Conservation (phyloP, 2,329 filamentous ascomycete species). For the Verticillium klebahnii region DNA sequence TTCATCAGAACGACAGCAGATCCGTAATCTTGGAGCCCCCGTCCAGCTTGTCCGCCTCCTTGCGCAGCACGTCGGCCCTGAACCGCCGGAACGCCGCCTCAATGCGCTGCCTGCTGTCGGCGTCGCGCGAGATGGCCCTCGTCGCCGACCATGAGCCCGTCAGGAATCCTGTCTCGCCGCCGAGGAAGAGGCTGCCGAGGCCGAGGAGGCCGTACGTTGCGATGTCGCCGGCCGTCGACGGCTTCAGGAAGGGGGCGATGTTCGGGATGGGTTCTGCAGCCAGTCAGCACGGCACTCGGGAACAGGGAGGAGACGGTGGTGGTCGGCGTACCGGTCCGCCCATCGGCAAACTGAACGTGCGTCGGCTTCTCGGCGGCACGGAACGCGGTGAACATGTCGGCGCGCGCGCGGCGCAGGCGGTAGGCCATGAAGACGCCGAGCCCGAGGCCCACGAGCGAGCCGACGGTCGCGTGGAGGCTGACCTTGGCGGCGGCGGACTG, state of each 20-base stretch:
- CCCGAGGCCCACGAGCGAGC: constrained; percentile 55
- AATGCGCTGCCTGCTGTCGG: constrained; percentile 49
- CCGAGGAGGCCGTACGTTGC: constrained; percentile 61
- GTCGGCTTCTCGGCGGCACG: constrained; percentile 56
- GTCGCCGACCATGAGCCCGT: constrained; percentile 51
- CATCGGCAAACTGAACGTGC: constrained; percentile 57
- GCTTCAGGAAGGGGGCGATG: constrained; percentile 51
- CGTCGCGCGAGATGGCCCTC: constrained; percentile 47
- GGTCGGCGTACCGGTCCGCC: constrained; percentile 42
- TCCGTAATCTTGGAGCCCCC: constrained; percentile 9
- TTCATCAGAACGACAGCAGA: constrained; percentile 1
- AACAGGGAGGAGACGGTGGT: too few species aligned
- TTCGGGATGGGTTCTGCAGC: constrained; percentile 55
- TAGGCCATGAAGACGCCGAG: constrained; percentile 55
- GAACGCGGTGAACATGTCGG: constrained; percentile 58
- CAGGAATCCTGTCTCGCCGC: constrained; percentile 58
- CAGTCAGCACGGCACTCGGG: not conserved
- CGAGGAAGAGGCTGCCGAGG: constrained; percentile 57
- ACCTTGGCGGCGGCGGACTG: constrained; percentile 51
- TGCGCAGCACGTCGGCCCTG: constrained; percentile 57
- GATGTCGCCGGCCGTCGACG: constrained; percentile 53
- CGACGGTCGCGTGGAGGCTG: constrained; percentile 49
- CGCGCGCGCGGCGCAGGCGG: constrained; percentile 49
- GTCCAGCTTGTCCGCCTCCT: constrained; percentile 53
- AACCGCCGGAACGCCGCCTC: constrained; percentile 60